These are phyloP conservation scores for Canariomyces notabilis DNA, from an alignment of 2,329 filamentous ascomycete genomes.

Conservation along the genomic window DNA sequence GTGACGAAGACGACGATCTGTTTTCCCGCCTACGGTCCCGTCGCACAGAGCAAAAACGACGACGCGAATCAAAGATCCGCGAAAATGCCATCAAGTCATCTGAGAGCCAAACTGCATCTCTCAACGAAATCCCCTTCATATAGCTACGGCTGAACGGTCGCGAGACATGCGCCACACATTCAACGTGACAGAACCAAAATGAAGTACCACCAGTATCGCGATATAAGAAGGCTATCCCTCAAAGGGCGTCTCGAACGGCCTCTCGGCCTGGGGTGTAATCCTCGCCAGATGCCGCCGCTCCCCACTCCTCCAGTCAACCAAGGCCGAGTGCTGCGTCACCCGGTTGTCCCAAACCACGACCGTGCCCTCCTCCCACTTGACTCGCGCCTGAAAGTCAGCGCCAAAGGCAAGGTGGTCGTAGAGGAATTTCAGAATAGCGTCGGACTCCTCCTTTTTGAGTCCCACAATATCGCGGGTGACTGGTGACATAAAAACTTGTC, in stretches of 20 bases:
- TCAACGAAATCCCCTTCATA: conserved; percentile 23
- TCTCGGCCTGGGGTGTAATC: conserved; percentile 78
- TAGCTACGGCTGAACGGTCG: background rate
- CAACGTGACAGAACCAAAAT: too few relatives aligned
- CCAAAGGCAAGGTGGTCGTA: conserved; percentile 69
- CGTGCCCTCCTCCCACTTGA: conserved; percentile 74
- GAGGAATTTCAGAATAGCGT: conserved; percentile 69
- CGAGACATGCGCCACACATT: too few relatives aligned
- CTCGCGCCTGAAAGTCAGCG: conserved; percentile 66
- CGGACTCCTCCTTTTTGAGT: conserved; percentile 81
- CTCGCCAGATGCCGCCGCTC: conserved; percentile 74
- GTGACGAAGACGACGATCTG: conserved; percentile 20
- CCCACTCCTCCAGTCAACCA: conserved; percentile 77
- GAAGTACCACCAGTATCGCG: background rate
- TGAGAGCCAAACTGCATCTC: conserved; percentile 10
- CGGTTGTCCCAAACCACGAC: conserved; percentile 87
- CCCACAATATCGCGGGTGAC: conserved; percentile 78
- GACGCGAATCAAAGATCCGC: conserved; percentile 7
- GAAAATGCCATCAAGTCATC: conserved; percentile 7
- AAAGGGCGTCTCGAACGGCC: conserved; percentile 66
- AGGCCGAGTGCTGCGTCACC: conserved; percentile 70
- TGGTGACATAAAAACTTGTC: conserved; percentile 31
- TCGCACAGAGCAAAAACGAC: conserved; percentile 16
- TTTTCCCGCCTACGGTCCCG: conserved; percentile 18
- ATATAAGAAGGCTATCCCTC: too few relatives aligned